Evolutionary conservation across 2,329 filamentous ascomycete genomes (phyloP), one percentile per base, ranked within the genome.

Genomic region (Arachnopeziza araneosa): DNA sequence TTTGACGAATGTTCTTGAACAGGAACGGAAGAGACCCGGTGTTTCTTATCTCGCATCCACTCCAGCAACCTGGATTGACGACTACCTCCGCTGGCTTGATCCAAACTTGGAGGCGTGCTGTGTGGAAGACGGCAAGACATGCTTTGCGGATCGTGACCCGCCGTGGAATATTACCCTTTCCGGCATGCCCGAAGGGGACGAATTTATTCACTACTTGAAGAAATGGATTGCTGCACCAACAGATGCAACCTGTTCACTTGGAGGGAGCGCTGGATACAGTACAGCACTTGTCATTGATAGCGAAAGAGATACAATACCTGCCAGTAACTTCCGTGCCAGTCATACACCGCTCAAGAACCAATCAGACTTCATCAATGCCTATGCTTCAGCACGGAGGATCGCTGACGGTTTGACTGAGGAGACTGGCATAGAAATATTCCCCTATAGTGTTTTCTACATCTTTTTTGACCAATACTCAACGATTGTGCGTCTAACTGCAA

Each of bases 381-480:
- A 98, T 73, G 86, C 88, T 5, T 85, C 93, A 1, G 95, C 95
- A 2, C 89, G 93, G 21, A 90, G 95, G 62, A 96, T 99, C 64
- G 87, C 93, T 0, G 77, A 85, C 14, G 88, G 89, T 26, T 87
- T 99, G 56, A 87, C 82, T 17, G 75, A 83, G 57, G 80, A 82
- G 56, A 93, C 92, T 4, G 83, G 86, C 5, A 85, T 90, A 23
- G 87, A 95, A 24, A 87, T 99, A 2, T 99, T 99, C 80, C 91
- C 95, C 0, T 99, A 99, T 78, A 96, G 91, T 67, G 88, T 97
- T 62, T 96, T 96, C 74, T 99, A 99, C 78, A 93, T 99, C 73
- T 99, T 98, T 83, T 99, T 99, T 73, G 95, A 99, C 72, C 95
- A 98, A 73, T 99, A 99, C 71, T 83, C 91, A 6, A 84, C 84